phyloP scores from a whole-genome alignment of 257 asterid genomes.

The Primulina tabacum region DNA sequence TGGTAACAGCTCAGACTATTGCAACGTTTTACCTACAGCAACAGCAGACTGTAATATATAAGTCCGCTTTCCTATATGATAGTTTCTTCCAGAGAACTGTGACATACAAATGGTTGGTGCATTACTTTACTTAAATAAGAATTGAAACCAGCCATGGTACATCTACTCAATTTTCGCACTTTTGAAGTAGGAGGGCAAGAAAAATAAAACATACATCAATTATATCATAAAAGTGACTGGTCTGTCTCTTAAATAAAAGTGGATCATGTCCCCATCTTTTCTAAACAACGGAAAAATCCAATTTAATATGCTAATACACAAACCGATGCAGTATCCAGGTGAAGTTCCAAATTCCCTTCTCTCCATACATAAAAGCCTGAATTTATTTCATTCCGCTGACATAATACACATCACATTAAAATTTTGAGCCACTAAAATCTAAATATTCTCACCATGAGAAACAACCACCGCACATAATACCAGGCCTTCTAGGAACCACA shows the following conservation, averaged over 20 bases:
- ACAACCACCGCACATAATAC: not conserved
- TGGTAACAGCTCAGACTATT: not conserved
- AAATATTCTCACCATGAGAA: not conserved
- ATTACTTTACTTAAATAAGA: not conserved
- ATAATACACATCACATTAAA: not conserved
- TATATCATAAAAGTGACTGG: not conserved
- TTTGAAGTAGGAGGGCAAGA: not conserved
- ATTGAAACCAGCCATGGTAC: not conserved
- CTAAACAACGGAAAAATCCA: not conserved
- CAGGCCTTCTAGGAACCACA: not conserved
- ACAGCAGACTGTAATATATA: constrained; percentile 9
- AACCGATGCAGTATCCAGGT: not conserved
- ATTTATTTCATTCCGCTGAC: too few relatives aligned
- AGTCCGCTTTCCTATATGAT: not conserved
- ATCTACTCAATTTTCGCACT: not conserved
- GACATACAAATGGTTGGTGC: not conserved
- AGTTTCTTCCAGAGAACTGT: not conserved
- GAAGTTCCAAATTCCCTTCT: not conserved
- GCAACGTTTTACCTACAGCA: not conserved
- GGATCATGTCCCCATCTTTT: too few relatives aligned
- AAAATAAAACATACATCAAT: not conserved
- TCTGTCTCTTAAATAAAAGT: not conserved
- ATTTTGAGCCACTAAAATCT: not conserved
- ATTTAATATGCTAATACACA: not conserved
- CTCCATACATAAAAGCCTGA: not conserved